Evolutionary conservation across 352 stramenopile species (phyloP), one percentile per base, ranked within the genome.

Genomic region (Nannochloropsis limnetica): DNA sequence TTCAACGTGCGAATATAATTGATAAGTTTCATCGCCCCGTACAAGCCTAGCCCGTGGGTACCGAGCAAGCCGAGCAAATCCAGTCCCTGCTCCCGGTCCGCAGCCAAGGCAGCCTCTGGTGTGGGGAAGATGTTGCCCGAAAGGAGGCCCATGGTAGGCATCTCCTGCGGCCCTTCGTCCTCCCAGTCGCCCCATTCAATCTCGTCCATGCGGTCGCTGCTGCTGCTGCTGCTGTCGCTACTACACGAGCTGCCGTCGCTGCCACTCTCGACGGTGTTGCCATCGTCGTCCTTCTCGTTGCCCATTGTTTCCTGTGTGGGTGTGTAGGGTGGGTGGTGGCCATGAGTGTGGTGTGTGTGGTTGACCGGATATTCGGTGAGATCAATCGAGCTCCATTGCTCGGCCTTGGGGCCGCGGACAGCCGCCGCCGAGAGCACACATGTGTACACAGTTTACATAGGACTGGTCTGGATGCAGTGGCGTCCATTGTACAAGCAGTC

Each of bases 1-100:
- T 15, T 20, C 9, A 74, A 20, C 9, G 61, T 74, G 61, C 61
- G 61, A 20, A 74, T 74, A 74, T 23, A 74, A 74, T 74, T 74
- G n/a, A 74, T 74, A 31, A 74, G 61, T 29, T 74, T 74, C 61
- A 74, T 74, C 25, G 61, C 61, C 22, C 61, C 61, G 61, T 74
- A 74, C 61, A 74, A 74, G 25, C 25, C 61, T 22, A 74, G 25
- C 25, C 25, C n/a, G 25, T 74, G 61, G 4, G n/a, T 74, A 2
- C 25, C 25, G 1, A 74, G 25, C 61, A 74, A 29, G 2, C 61
- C 61, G 22, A 74, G 25, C 11, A 74, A 74, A 74, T 74, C 61
- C 15, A 74, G 61, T 8, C 61, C 61, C 11, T 31, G n/a, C 25
- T 31, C 11, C 6, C 20, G 61, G 61, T 74, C 61, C n/a, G 61